Conservation (phyloP, 1,284 basidiomycete species). For the Fomes fomentarius region DNA sequence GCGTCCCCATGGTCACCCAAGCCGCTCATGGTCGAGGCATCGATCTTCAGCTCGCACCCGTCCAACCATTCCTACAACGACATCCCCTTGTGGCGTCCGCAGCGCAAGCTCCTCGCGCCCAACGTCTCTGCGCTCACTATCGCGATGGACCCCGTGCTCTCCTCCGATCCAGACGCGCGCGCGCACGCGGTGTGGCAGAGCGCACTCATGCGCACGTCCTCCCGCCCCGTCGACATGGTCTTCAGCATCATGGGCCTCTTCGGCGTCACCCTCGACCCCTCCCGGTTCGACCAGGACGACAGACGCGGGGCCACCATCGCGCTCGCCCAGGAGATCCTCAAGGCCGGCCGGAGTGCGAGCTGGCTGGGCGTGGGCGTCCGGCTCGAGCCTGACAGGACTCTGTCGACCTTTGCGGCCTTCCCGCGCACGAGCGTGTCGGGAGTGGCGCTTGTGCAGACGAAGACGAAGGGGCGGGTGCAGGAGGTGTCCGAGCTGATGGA, state of each 20-base stretch:
- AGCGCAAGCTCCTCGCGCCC: constrained; percentile 4
- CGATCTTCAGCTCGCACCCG: constrained; percentile 7
- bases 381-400: constrained; percentile 9
- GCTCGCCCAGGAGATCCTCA: constrained; percentile 25
- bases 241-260: constrained; percentile 35
- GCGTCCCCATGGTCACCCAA: background rate
- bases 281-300: constrained; percentile 23
- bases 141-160: constrained; percentile 11
- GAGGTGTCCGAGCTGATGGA: constrained; percentile 10
- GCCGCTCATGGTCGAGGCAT: background rate
- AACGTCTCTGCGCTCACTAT: constrained; percentile 15
- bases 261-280: constrained; percentile 26
- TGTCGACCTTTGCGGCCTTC: constrained; percentile 30
- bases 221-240: constrained; percentile 32
- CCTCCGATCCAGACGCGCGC: background rate
- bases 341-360: constrained; percentile 23
- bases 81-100: constrained; percentile 1
- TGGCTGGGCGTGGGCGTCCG: constrained; percentile 24
- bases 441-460: background rate
- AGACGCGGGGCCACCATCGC: constrained; percentile 28
- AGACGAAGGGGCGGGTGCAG: background rate
- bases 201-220: constrained; percentile 29
- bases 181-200: constrained; percentile 26
- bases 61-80: background rate
- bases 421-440: constrained; percentile 21